phyloP scores from a whole-genome alignment of 2,329 filamentous ascomycete genomes.

The Epichloe sylvatica region DNA sequence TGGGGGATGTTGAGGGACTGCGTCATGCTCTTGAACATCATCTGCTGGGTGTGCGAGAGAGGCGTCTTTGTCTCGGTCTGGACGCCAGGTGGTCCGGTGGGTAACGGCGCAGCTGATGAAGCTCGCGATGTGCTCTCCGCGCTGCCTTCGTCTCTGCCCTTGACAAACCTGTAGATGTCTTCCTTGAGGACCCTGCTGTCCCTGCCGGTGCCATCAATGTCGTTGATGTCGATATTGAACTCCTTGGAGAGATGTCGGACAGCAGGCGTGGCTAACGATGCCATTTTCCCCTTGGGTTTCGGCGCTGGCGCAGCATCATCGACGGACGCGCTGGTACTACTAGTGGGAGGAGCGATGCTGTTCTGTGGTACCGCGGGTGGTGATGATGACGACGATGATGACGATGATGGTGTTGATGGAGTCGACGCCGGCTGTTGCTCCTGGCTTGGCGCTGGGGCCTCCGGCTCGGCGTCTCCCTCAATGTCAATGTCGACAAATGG shows the following conservation, averaged over 20 bases:
- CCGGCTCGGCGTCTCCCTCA: slow-evolving; percentile 51
- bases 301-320: slow-evolving; percentile 8
- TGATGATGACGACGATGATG: slow-evolving; percentile 8
- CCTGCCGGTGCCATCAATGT: slow-evolving; percentile 73
- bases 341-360: background rate
- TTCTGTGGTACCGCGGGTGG: background rate
- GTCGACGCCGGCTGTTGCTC: slow-evolving; percentile 13
- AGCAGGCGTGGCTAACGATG: slow-evolving; percentile 75
- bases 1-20: slow-evolving; percentile 81
- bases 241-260: slow-evolving; percentile 81
- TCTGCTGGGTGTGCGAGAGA: slow-evolving; percentile 66
- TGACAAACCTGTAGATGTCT: slow-evolving; percentile 63
- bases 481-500: slow-evolving; percentile 93
- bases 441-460: slow-evolving; percentile 9
- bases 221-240: slow-evolving; percentile 59
- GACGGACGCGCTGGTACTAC: background rate
- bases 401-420: slow-evolving; percentile 12
- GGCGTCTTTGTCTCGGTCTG: slow-evolving; percentile 56
- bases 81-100: slow-evolving; percentile 17
- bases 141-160: slow-evolving; percentile 31
- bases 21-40: slow-evolving; percentile 98
- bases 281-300: slow-evolving; percentile 45
- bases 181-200: slow-evolving; percentile 88
- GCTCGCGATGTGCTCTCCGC: slow-evolving; percentile 11
- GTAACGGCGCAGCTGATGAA: slow-evolving; percentile 10